Evolutionary conservation across 177 flowering plant species (phyloP), one percentile per base, ranked within the genome.

Genomic region (Vitis hybrid): DNA sequence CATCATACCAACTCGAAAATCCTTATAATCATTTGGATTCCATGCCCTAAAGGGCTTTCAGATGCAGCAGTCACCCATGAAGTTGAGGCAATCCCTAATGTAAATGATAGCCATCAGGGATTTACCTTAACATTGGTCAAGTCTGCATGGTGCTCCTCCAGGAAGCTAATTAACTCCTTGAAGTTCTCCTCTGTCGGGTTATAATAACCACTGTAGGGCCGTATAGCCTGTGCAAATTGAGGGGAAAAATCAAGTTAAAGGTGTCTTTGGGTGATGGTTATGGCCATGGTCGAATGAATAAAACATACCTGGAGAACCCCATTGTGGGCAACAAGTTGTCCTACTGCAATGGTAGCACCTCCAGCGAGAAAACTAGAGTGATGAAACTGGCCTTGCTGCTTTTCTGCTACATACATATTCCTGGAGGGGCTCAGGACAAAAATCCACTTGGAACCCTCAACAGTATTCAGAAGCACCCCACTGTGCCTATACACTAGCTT

Each of bases 161-260:
- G 67, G 64, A 86, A 86, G 56, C 61, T 45, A 23, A 81, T 73
- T 50, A 84, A 67, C 15, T 81, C 84, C 71, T 5, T 26, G 72
- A 86, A 82, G 21, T 78, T 82, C 64, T 86, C 87, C 66, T 80
- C 80, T 6, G 82, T 84, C 12, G 89, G 89, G 48, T 26, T 73
- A 61, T 86, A 86, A 56, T 86, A 87, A 2, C 89, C 89, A 57
- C 89, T 84, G 51, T 83, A 76, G 1, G 85, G 69, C 87, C 85
- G 83, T 45, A 86, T 73, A n/a, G 84, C 85, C 89, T 85, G 61
- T 9, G 32, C 34, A 61, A 65, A 6, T 50, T 4, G 13, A 9
- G 52, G 26, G 59, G 6, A 12, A 19, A 56, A 6, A 6, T 11
- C 50, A 34, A 23, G 11, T 45, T 18, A 32, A 6, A 48, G n/a